A percentile compares a stretch with the other conserved stretches of the same genome.
These are phyloP conservation scores for Bisporella sp. DNA, from an alignment of 2,329 filamentous ascomycete genomes.

Conservation along the genomic window DNA sequence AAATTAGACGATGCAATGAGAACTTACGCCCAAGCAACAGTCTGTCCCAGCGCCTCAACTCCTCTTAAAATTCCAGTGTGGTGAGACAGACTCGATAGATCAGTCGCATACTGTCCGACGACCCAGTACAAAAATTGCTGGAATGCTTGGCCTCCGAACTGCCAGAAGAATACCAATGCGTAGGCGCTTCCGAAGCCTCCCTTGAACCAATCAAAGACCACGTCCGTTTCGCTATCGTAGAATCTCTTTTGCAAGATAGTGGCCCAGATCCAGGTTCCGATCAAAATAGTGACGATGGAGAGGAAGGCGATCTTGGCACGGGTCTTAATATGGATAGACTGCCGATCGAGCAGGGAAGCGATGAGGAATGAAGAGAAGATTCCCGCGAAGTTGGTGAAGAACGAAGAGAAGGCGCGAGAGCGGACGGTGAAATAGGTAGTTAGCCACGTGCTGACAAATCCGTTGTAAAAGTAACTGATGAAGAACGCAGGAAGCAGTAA, in stretches of 20 bases:
- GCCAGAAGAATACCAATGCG: slow-evolving; percentile 10
- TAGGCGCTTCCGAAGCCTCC: slow-evolving; percentile 9
- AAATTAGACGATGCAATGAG: slow-evolving; percentile 4
- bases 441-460: slow-evolving; percentile 35
- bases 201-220: slow-evolving; percentile 10
- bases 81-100: slow-evolving; percentile 4
- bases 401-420: slow-evolving; percentile 30
- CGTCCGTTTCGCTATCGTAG: slow-evolving; percentile 1
- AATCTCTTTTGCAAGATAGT: slow-evolving; percentile 5
- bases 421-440: slow-evolving; percentile 37
- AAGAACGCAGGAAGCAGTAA: slow-evolving; percentile 32
- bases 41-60: too few relatives aligned
- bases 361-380: slow-evolving; percentile 11
- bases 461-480: slow-evolving; percentile 33
- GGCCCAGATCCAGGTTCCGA: slow-evolving; percentile 12
- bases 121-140: slow-evolving; percentile 13
- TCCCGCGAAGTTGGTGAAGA: slow-evolving; percentile 17
- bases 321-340: slow-evolving; percentile 5
- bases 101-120: slow-evolving; percentile 8
- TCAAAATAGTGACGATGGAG: slow-evolving; percentile 5
- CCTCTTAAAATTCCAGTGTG: too few relatives aligned
- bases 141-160: slow-evolving; percentile 9
- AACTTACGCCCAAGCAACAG: too few relatives aligned
- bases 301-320: slow-evolving; percentile 9
- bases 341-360: slow-evolving; percentile 6